Evolutionary conservation across 1,284 basidiomycete genomes (phyloP).

Genomic region (Ganoderma lucidum): DNA sequence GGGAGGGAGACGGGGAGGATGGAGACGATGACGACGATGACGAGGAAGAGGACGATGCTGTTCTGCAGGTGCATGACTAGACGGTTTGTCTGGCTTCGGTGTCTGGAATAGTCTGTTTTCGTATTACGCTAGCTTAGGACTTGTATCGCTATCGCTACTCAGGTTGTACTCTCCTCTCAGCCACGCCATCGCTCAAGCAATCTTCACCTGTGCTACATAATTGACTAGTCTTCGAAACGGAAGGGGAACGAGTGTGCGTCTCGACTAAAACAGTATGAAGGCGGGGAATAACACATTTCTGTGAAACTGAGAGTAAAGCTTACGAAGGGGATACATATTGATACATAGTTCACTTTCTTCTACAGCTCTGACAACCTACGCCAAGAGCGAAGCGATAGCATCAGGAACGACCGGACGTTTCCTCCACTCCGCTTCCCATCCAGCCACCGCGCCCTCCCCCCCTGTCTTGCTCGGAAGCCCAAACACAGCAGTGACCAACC

Average conservation of each 20-base stretch:
- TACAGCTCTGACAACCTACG: conserved; percentile 2
- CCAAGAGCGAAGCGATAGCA: conserved; percentile 48
- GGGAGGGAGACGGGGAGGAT: background rate
- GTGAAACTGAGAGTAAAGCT: background rate
- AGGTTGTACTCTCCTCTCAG: conserved; percentile 9
- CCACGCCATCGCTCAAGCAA: background rate
- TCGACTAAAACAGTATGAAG: too few relatives aligned
- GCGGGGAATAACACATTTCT: too few relatives aligned
- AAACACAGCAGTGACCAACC: conserved; percentile 78
- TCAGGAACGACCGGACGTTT: conserved; percentile 58
- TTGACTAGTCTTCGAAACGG: too few relatives aligned
- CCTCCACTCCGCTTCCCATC: conserved; percentile 63
- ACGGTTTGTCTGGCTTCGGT: background rate
- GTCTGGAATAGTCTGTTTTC: conserved; percentile 1
- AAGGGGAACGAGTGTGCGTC: background rate
- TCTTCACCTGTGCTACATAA: background rate
- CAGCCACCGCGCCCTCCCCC: conserved; percentile 49
- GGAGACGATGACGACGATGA: conserved; percentile 27
- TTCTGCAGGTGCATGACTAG: conserved; percentile 29
- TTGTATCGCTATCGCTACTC: conserved; percentile 27
- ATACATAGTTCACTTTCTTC: background rate
- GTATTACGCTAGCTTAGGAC: conserved; percentile 9
- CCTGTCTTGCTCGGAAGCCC: conserved; percentile 58
- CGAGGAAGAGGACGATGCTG: conserved; percentile 28
- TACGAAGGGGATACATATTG: background rate